Base-by-base conservation (phyloP, 2,329 filamentous ascomycete genomes). In the Claviceps humidiphila region DNA sequence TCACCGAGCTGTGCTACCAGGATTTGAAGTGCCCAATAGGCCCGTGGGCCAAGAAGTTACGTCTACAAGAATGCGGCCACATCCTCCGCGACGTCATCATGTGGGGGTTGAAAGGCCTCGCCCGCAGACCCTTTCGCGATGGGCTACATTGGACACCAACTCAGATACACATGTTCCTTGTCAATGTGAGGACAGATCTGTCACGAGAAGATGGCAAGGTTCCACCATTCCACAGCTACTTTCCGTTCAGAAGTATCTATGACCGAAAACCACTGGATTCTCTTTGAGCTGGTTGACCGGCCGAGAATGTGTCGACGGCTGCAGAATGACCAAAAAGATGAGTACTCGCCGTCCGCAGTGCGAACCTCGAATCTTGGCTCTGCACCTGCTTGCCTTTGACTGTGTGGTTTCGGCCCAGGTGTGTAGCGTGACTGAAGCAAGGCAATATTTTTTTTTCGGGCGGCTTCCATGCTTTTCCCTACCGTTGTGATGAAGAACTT, bases 11-110 rank as follows among this genome's bases (percentile, higher is more conserved):
- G 30, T 57, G 57, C 4, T 66, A 69, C 58, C 68, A 71, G 54
- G 64, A 64, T 22, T 68, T 73, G 24, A 76, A 76, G 58, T 70
- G 68, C 7, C 75, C 75, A 4, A 59, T 76, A 1, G 75, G 75
- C 16, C 61, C 68, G 3, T 78, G 75, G 75, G 68, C 74, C 2
- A 65, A 66, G 47, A 66, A 67, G 52, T 59, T 64, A 26, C 65
- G 69, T 3, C 65, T 74, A 20, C 66, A 70, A 47, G 65, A 71
- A 39, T 74, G 71, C 55, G 74, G 74, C 1, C 63, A 72, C 37
- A 66, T 76, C 26, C 58, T 76, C 54, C 64, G 71, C 38, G 71
- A 73, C 26, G 68, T 68, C 4, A 61, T 70, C 50, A 63, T 70
- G 58, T 65, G 67, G 60, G 69, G 69, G 2, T 62, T 73, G 26